A percentile compares a stretch with the other conserved stretches of the same genome.
Evolutionary conservation across 2,329 filamentous ascomycete genomes (phyloP).

Genomic region (Xylaria polymorpha): DNA sequence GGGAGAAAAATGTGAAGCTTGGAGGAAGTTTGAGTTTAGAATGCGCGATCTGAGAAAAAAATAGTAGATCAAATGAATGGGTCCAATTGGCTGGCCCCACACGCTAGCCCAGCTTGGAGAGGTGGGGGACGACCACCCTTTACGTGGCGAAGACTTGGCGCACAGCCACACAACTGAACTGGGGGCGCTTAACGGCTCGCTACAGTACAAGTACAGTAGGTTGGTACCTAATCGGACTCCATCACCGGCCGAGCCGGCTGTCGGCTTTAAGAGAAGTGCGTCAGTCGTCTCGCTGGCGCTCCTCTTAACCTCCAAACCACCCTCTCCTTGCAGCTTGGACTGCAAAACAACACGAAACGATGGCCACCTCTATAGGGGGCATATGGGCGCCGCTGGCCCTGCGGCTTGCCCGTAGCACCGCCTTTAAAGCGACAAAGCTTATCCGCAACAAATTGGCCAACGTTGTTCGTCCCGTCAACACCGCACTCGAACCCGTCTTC

Average conservation of each 20-base stretch:
- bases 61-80: conserved; percentile 22
- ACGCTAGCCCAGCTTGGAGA: not conserved
- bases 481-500: conserved; percentile 60
- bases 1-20: conserved; percentile 28
- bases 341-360: conserved; percentile 52
- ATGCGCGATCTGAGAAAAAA: conserved; percentile 34
- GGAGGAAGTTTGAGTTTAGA: conserved; percentile 20
- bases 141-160: conserved; percentile 35
- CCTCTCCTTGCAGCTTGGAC: conserved; percentile 31
- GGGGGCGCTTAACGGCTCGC: not conserved
- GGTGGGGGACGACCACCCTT: conserved; percentile 34
- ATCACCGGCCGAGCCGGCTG: conserved; percentile 24
- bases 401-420: conserved; percentile 65
- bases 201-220: too few species aligned
- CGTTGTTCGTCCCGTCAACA: conserved; percentile 58
- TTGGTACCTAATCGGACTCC: conserved; percentile 11
- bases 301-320: conserved; percentile 28
- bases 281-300: conserved; percentile 25
- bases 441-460: conserved; percentile 62
- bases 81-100: conserved; percentile 30
- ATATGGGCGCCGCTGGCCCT: conserved; percentile 68
- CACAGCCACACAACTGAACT: conserved; percentile 37
- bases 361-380: conserved; percentile 65
- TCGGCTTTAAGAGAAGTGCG: conserved; percentile 31
- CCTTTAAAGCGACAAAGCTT: conserved; percentile 62